Base-by-base conservation (phyloP, 2,329 filamentous ascomycete genomes). In the Didymella exigua region DNA sequence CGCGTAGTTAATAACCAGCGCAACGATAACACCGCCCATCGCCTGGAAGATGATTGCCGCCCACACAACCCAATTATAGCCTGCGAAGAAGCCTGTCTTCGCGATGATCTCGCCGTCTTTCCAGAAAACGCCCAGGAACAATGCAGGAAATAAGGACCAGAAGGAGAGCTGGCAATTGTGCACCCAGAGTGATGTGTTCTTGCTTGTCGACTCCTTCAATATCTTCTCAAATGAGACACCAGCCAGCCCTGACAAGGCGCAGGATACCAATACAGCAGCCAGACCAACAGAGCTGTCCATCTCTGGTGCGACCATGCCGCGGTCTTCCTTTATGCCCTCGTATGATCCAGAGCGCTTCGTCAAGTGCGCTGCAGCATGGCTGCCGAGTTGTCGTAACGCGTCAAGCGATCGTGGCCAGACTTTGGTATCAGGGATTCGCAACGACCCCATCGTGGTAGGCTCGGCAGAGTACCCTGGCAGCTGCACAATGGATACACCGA, bases 31-130 rank as follows among this genome's bases (percentile, higher is more conserved):
- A 21, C 93, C 95, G 27, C 93, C 93, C 30, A 88, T 77, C 0
- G 93, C 90, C 73, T 99, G 95, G 55, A 95, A 83, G 5, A 86
- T 71, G 63, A 98, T 90, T 4, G 92, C 89, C 5, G 86, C 81
- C 92, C 93, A 97, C 3, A 98, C 93, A 18, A 93, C 82, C 82
- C 86, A 89, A 72, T 96, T 97, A 77, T 98, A 99, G 2, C 95
- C 95, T 53, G 90, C 89, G 65, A 99, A 98, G 76, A 98, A 96
- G 11, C 95, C 95, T 59, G 90, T 86, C 73, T 89, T 86, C 23
- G 88, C 83, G 60, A 99, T 92, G 34, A 89, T 88, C 57, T 87
- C 85, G 23, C 93, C 95, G 63, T 99, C 95, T 60, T 91, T 90
- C 77, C 90, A 90, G 2, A 96, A 77, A 5, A 98, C 88, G 1